Conservation (phyloP, 495 filamentous ascomycete genomes). For the Penicillium macrosclerotiorum region DNA sequence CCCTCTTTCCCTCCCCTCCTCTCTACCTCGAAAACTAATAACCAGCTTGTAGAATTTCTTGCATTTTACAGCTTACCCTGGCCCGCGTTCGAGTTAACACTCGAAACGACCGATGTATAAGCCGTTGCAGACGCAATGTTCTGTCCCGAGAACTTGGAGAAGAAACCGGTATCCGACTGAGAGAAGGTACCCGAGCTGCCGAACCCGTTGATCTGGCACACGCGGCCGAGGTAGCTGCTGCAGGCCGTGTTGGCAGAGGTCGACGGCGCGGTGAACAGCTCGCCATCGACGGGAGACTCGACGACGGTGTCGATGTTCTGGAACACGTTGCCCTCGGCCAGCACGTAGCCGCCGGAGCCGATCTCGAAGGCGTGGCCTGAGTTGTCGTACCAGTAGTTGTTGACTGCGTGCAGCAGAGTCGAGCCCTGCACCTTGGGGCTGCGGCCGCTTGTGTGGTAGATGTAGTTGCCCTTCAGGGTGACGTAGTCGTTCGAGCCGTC, state of each 20-base stretch:
- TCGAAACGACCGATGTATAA: slow-evolving; percentile 30
- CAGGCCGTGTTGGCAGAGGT: slow-evolving; percentile 37
- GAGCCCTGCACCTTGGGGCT: slow-evolving; percentile 42
- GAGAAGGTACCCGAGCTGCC: slow-evolving; percentile 40
- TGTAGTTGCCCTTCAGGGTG: slow-evolving; percentile 48
- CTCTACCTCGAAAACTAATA: not conserved
- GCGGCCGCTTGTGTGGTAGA: slow-evolving; percentile 45
- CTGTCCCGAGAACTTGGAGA: slow-evolving; percentile 50
- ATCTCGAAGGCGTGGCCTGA: slow-evolving; percentile 57
- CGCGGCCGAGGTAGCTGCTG: slow-evolving; percentile 40
- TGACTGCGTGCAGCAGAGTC: slow-evolving; percentile 49
- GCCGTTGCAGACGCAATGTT: slow-evolving; percentile 43
- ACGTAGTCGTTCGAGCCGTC: slow-evolving; percentile 39
- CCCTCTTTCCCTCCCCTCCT: too few species aligned
- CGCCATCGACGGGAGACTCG: slow-evolving; percentile 31
- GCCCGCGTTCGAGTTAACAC: slow-evolving; percentile 30
- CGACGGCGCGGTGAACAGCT: slow-evolving; percentile 42
- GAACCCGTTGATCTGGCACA: slow-evolving; percentile 47
- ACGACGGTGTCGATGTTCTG: slow-evolving; percentile 41
- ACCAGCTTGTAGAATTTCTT: not conserved
- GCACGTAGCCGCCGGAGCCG: slow-evolving; percentile 45
- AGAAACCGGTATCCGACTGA: slow-evolving; percentile 38
- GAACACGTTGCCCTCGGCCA: slow-evolving; percentile 62
- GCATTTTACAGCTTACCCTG: slow-evolving; percentile 38
- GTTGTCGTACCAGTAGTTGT: slow-evolving; percentile 59